Evolutionary conservation across 257 asterid species (phyloP).

Genomic region (Knoxia roxburghii): DNA sequence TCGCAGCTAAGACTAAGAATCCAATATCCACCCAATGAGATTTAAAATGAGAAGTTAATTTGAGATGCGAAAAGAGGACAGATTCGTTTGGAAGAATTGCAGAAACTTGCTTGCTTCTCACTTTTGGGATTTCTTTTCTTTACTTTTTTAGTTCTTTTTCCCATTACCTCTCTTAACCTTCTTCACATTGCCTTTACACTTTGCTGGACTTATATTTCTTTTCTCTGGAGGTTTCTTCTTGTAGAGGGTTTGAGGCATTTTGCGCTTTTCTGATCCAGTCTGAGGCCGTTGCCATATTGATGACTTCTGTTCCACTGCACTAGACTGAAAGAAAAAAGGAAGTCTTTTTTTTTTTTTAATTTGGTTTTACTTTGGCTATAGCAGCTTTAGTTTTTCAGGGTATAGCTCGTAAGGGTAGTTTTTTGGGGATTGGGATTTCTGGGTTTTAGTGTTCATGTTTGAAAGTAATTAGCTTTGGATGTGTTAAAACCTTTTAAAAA

Average conservation of each 20-base stretch:
- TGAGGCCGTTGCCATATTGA: slow-evolving; percentile 9
- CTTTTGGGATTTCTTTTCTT: slow-evolving; percentile 20
- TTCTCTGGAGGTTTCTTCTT: slow-evolving; percentile 10
- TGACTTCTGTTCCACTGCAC: background rate
- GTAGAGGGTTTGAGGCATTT: slow-evolving; percentile 15
- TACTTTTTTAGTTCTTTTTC: slow-evolving; percentile 18
- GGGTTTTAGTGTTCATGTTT: slow-evolving; percentile 9
- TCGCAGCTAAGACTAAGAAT: slow-evolving; percentile 11
- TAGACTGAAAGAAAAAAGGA: background rate
- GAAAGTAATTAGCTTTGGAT: slow-evolving; percentile 2
- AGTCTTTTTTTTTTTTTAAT: background rate
- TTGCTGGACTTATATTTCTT: background rate
- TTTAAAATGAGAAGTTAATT: slow-evolving; percentile 11
- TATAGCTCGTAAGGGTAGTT: background rate
- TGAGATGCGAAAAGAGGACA: slow-evolving; percentile 21
- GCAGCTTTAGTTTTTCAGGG: slow-evolving; percentile 1
- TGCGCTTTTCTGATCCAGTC: background rate
- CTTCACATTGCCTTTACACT: slow-evolving; percentile 34
- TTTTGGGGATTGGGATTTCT: slow-evolving; percentile 15
- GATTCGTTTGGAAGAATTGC: slow-evolving; percentile 47
- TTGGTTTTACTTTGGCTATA: background rate
- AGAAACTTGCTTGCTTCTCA: slow-evolving; percentile 30
- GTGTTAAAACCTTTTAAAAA: background rate
- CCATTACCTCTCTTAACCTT: slow-evolving; percentile 26
- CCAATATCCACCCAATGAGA: slow-evolving; percentile 6